These are phyloP conservation scores for Tricholoma terreum DNA, from an alignment of 768 basidiomycete genomes.

Conservation along the genomic window DNA sequence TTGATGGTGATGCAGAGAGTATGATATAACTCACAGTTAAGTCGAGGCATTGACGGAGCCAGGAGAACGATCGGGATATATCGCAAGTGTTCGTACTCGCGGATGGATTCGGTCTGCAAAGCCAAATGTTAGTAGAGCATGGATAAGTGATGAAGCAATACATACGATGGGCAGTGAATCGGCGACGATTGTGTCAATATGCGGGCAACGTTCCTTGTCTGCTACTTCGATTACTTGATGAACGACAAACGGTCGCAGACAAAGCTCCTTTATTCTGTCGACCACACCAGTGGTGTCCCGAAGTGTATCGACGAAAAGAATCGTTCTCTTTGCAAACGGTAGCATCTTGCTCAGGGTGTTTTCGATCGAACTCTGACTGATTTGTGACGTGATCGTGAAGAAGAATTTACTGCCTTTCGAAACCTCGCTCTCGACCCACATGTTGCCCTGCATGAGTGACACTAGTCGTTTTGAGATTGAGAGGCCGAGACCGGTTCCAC, in stretches of 20 bases:
- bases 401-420: constrained; percentile 92
- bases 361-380: constrained; percentile 73
- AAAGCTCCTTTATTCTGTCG: constrained; percentile 72
- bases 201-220: constrained; percentile 77
- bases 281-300: constrained; percentile 73
- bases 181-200: constrained; percentile 94
- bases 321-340: constrained; percentile 83
- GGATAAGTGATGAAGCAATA: not conserved
- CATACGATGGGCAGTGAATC: constrained; percentile 83
- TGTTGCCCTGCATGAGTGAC: constrained; percentile 94
- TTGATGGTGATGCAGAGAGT: constrained; percentile 5
- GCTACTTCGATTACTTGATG: constrained; percentile 78
- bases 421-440: constrained; percentile 98
- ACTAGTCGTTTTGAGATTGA: constrained; percentile 98
- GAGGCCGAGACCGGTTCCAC: constrained; percentile 92
- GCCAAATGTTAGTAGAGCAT: not conserved
- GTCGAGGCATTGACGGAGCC: constrained; percentile 70
- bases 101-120: constrained; percentile 78
- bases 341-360: constrained; percentile 74
- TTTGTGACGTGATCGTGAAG: constrained; percentile 91
- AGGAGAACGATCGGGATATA: constrained; percentile 96
- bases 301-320: constrained; percentile 89
- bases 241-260: constrained; percentile 72
- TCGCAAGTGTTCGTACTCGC: constrained; percentile 90
- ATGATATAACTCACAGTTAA: constrained; percentile 57